Conservation (phyloP, 2,329 filamentous ascomycete genomes). For the Decorospora gaudefroyi region DNA sequence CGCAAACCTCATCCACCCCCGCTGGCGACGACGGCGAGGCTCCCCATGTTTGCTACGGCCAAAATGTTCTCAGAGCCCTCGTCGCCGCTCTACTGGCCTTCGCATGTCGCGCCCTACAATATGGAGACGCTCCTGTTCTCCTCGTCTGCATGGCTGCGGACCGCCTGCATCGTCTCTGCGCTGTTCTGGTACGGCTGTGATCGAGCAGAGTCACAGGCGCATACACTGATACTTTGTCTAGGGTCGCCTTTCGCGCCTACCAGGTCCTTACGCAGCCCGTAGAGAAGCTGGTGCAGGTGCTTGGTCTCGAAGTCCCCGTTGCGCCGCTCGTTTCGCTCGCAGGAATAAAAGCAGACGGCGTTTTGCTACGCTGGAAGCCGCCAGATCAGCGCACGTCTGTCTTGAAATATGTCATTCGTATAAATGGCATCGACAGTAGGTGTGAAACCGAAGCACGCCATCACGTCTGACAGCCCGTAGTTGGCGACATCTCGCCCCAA, state of each 20-base stretch:
- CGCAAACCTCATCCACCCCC: slow-evolving; percentile 7
- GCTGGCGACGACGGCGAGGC: slow-evolving; percentile 5
- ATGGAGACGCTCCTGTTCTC: slow-evolving; percentile 43
- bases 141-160: slow-evolving; percentile 45
- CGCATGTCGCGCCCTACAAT: slow-evolving; percentile 42
- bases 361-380: slow-evolving; percentile 88
- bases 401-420: slow-evolving; percentile 85
- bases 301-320: slow-evolving; percentile 92
- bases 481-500: slow-evolving; percentile 79
- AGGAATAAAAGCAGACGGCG: slow-evolving; percentile 82
- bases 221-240: slow-evolving; percentile 42
- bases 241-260: slow-evolving; percentile 83
- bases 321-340: slow-evolving; percentile 88
- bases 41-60: slow-evolving; percentile 18
- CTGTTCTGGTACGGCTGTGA: slow-evolving; percentile 40
- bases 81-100: slow-evolving; percentile 42
- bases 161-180: slow-evolving; percentile 42
- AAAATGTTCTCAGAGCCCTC: slow-evolving; percentile 42
- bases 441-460: slow-evolving; percentile 1
- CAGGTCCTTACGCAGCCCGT: slow-evolving; percentile 90
- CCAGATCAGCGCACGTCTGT: slow-evolving; percentile 69
- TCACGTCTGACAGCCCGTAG: slow-evolving; percentile 51
- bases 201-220: background rate
- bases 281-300: slow-evolving; percentile 83
- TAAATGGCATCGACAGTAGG: slow-evolving; percentile 89